Evolutionary conservation across 345 rosid species (phyloP).

Genomic region (Eucalyptus curtisii): DNA sequence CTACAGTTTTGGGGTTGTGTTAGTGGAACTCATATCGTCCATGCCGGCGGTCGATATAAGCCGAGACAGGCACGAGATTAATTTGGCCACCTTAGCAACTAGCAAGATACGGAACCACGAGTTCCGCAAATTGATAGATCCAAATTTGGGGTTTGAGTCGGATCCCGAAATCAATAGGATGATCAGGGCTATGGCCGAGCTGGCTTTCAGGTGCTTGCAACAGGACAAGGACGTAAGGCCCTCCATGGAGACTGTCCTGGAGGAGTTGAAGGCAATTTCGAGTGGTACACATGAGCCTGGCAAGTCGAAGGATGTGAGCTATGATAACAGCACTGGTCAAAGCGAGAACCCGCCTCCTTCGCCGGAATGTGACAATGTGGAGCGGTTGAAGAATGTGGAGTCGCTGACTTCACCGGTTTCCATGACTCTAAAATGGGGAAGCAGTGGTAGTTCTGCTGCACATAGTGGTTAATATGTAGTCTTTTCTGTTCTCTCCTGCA

Average conservation of each 20-base stretch:
- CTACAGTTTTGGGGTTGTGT: constrained; percentile 64
- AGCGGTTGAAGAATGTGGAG: constrained; percentile 8
- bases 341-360: neutral
- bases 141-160: constrained; percentile 24
- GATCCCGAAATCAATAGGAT: constrained; percentile 20
- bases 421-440: constrained; percentile 40
- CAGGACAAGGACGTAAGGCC: constrained; percentile 46
- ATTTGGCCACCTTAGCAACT: constrained; percentile 42
- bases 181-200: constrained; percentile 40
- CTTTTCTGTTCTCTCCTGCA: neutral
- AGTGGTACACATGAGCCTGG: neutral
- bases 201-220: constrained; percentile 55
- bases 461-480: constrained; percentile 2
- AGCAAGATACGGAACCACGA: constrained; percentile 29
- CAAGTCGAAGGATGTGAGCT: neutral
- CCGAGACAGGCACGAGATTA: constrained; percentile 37
- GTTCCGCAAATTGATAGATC: constrained; percentile 37
- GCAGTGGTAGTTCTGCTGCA: constrained; percentile 24
- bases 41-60: constrained; percentile 58
- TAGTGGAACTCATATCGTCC: constrained; percentile 47
- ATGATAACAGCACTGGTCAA: neutral
- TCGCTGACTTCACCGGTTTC: constrained; percentile 41
- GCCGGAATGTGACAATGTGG: constrained; percentile 15
- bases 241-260: constrained; percentile 33
- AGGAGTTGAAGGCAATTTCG: constrained; percentile 21